Base-by-base conservation (phyloP, 331 rosid species). In the Quercus phellos region DNA sequence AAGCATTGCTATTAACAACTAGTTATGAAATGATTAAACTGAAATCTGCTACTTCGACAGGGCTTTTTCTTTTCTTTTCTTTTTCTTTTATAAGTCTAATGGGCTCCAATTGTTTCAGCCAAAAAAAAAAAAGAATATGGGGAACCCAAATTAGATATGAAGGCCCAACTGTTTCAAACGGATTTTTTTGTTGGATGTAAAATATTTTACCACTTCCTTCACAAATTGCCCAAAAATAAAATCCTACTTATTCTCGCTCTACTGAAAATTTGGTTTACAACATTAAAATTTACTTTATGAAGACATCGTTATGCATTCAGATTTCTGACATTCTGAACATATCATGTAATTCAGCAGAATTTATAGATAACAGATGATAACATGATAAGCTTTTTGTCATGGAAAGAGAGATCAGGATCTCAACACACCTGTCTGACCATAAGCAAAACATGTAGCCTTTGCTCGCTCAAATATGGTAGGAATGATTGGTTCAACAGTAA, bases 391-490 rank as follows among this genome's bases (percentile, higher is more conserved):
- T 17, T 55, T 42, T 58, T 32, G 67, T n/a, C 67, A 72, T 56
- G 66, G 55, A 29, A 26, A 76, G n/a, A 55, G 10, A 63, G 59
- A 43, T 21, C 24, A 55, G 77, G 80, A 22, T 34, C 72, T 79
- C 74, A 14, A 56, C 75, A 56, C 68, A 92, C 98, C 98, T 87
- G 98, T 94, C 75, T 94, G 98, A 70, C 98, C 98, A 82, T 94
- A 94, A 46, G 98, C 98, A 88, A 94, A 92, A 83, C 98, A 94
- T 12, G 98, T 94, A 79, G 98, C 98, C 84, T 94, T 94, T 76
- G 98, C 92, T 81, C 91, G 87, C 84, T 90, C 92, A 74, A 94
- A 94, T 78, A 94, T 94, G 76, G 88, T 90, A 69, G 98, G 98
- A 82, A 94, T 94, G 80, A 94, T 94, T 54, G 98, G 98, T 84